These are phyloP conservation scores for Auxenochlorella protothecoides DNA, from an alignment of 139 green algal genomes.

Conservation along the genomic window DNA sequence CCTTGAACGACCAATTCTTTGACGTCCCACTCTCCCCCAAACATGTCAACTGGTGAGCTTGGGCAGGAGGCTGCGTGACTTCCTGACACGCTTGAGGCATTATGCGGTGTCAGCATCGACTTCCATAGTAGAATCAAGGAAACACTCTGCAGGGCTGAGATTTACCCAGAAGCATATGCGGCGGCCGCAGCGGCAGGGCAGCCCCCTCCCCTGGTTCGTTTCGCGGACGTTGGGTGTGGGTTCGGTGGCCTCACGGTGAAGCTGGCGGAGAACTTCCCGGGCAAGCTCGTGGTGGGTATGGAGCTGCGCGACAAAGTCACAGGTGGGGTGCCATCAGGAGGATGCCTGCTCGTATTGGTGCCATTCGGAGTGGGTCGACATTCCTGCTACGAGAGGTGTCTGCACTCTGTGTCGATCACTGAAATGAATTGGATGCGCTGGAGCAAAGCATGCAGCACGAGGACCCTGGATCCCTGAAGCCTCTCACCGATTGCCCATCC, in stretches of 20 bases:
- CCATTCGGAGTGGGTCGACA: too few species aligned
- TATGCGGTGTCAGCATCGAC: neutral
- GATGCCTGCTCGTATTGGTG: too few species aligned
- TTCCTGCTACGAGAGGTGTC: too few species aligned
- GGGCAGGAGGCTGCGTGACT: neutral
- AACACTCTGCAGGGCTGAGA: conserved; percentile 18
- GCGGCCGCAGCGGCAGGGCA: neutral
- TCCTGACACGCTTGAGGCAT: neutral
- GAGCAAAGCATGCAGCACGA: neutral
- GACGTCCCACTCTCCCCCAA: conserved; percentile 52
- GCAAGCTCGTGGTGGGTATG: conserved; percentile 90
- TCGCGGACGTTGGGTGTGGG: conserved; percentile 93
- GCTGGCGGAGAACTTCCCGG: conserved; percentile 73
- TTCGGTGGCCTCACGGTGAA: conserved; percentile 92
- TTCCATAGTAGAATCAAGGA: too few species aligned
- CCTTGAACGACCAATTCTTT: conserved; percentile 71
- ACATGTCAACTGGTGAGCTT: conserved; percentile 55
- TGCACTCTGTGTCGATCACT: too few species aligned
- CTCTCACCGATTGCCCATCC: neutral
- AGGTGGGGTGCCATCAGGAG: neutral
- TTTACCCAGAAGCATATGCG: conserved; percentile 23
- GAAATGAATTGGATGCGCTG: too few species aligned
- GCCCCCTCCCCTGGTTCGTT: conserved; percentile 18
- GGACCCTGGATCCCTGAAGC: neutral
- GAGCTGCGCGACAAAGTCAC: conserved; percentile 90